Conservation (phyloP, 176 grass and related monocot genomes). For the Rhynchospora breviuscula region DNA sequence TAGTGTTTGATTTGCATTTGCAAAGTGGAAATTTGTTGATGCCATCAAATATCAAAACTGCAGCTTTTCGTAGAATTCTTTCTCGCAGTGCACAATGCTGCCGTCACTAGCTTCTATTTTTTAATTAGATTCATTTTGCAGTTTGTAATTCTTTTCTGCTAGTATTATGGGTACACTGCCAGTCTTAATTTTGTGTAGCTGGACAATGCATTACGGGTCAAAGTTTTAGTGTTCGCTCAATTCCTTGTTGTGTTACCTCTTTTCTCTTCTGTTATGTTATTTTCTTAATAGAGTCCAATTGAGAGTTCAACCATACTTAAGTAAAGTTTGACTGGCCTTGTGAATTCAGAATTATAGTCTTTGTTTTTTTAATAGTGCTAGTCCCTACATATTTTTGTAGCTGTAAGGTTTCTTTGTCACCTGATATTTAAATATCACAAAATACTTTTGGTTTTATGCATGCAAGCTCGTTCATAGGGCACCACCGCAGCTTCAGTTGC, state of each 20-base stretch:
- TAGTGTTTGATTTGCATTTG: neutral
- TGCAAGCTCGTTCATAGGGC: too few species aligned
- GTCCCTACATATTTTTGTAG: neutral
- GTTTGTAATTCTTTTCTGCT: neutral
- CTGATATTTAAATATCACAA: too few species aligned
- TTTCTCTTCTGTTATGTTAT: neutral
- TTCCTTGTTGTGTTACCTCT: neutral
- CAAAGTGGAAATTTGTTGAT: neutral
- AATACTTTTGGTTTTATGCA: too few species aligned
- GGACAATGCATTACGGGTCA: neutral
- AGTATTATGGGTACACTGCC: neutral
- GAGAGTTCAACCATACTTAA: neutral
- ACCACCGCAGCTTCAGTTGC: neutral
- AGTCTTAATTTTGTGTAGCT: neutral
- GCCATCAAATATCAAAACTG: neutral
- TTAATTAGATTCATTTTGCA: neutral
- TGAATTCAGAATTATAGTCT: neutral
- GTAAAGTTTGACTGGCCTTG: neutral
- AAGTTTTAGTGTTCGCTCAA: neutral
- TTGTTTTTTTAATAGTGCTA: neutral
- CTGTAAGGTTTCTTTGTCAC: neutral
- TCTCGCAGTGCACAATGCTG: neutral
- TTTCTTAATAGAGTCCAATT: neutral
- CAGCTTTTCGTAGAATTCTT: neutral
- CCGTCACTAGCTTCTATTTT: neutral